Evolutionary conservation across 164 flowering plant genomes (phyloP).

Genomic region (Saururus chinensis): DNA sequence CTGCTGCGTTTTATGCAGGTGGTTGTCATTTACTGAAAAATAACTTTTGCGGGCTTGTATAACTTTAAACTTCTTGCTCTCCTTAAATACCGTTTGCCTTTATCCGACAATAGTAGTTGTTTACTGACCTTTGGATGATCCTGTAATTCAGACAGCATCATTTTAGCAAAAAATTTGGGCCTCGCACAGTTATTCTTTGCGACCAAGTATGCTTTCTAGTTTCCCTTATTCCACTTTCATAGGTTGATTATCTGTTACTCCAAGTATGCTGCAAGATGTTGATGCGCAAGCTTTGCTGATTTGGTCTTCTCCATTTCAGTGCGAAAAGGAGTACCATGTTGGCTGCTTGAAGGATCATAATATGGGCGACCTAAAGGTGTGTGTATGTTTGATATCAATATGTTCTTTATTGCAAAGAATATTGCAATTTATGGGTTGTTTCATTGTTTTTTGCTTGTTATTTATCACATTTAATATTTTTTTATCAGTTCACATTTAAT

Average conservation of each 20-base stretch:
- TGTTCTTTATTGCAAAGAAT: background rate
- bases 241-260: background rate
- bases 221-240: background rate
- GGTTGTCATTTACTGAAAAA: background rate
- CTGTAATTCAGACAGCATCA: constrained; percentile 41
- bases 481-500: too few species aligned
- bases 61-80: background rate
- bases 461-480: too few species aligned
- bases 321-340: constrained; percentile 86
- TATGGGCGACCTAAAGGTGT: constrained; percentile 56
- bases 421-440: background rate
- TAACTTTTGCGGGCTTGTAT: background rate
- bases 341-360: constrained; percentile 69
- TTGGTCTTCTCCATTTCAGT: constrained; percentile 27
- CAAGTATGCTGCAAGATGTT: background rate
- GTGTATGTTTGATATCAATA: background rate
- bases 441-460: background rate
- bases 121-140: background rate
- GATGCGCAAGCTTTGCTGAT: background rate
- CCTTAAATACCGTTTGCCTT: background rate
- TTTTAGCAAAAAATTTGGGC: constrained; percentile 60
- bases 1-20: constrained; percentile 87
- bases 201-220: constrained; percentile 63
- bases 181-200: constrained; percentile 73
- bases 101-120: background rate